Conservation (phyloP, 805 yeast genomes). For the Ogataea polymorpha region DNA sequence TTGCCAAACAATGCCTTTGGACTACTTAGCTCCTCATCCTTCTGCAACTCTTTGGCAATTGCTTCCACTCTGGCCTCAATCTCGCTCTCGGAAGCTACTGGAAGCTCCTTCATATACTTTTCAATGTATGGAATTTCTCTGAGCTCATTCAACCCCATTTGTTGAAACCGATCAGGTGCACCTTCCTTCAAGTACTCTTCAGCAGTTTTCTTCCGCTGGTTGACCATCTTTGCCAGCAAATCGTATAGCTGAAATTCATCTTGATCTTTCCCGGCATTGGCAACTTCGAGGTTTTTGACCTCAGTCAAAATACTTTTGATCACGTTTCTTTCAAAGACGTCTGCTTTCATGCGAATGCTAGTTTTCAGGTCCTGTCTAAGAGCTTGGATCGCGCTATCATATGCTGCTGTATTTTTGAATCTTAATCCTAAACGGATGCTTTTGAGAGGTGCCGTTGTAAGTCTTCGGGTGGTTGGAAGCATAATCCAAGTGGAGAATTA, state of each 20-base stretch:
- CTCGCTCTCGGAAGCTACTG: conserved; percentile 37
- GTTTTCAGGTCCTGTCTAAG: conserved; percentile 34
- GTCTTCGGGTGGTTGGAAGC: conserved; percentile 2
- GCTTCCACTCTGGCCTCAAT: conserved; percentile 30
- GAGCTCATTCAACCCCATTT: conserved; percentile 36
- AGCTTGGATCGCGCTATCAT: conserved; percentile 24
- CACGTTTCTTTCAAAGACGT: conserved; percentile 37
- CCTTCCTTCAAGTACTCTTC: conserved; percentile 36
- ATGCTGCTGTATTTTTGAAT: conserved; percentile 29
- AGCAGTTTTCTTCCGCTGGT: conserved; percentile 39
- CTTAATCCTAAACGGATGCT: conserved; percentile 10
- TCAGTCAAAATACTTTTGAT: conserved; percentile 38
- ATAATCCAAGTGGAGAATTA: conserved; percentile 4
- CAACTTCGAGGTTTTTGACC: conserved; percentile 38
- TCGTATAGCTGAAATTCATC: conserved; percentile 35
- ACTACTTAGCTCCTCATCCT: conserved; percentile 24
- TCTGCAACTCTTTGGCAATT: conserved; percentile 28
- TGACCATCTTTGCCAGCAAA: conserved; percentile 36
- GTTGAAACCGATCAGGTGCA: conserved; percentile 40
- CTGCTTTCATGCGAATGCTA: conserved; percentile 34
- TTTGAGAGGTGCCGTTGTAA: neutral
- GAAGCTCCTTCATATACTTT: conserved; percentile 33
- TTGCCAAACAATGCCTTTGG: conserved; percentile 28
- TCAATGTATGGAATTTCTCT: conserved; percentile 36
- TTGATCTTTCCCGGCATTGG: conserved; percentile 25